Percentiles rank a stretch among this genome's conserved stretches.
phyloP scores from a whole-genome alignment of 1,284 basidiomycete species.

The Ceratobasidium sp. region DNA sequence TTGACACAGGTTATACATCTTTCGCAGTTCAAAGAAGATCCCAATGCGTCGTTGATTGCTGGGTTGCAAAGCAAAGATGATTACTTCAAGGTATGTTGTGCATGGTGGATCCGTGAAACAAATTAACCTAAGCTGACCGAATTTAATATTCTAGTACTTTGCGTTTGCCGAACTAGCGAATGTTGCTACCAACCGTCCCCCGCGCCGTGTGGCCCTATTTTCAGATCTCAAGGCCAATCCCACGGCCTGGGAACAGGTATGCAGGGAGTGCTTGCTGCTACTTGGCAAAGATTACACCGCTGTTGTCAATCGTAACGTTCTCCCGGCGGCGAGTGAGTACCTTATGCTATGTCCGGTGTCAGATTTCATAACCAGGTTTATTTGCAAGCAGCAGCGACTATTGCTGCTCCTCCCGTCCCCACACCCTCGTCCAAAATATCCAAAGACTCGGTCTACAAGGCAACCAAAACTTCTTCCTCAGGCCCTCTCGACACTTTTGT shows the following conservation, averaged over 20 bases:
- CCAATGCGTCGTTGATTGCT: slow-evolving; percentile 35
- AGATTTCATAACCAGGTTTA: not conserved
- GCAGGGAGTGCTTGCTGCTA: slow-evolving; percentile 46
- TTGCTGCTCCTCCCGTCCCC: slow-evolving; percentile 5
- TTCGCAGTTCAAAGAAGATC: slow-evolving; percentile 40
- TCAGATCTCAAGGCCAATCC: slow-evolving; percentile 46
- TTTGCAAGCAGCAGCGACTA: not conserved
- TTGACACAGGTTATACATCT: slow-evolving; percentile 25
- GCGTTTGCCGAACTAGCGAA: slow-evolving; percentile 42
- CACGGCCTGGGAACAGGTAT: slow-evolving; percentile 47
- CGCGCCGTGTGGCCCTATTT: slow-evolving; percentile 40
- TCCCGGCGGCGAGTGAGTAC: not conserved
- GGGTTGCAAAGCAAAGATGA: slow-evolving; percentile 36
- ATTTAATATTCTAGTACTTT: slow-evolving; percentile 18
- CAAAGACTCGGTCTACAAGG: slow-evolving; percentile 24
- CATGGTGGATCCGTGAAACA: not conserved
- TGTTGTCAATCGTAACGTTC: slow-evolving; percentile 40
- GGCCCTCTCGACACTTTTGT: slow-evolving; percentile 32
- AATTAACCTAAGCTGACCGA: not conserved
- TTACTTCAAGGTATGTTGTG: slow-evolving; percentile 30
- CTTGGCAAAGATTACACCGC: slow-evolving; percentile 49
- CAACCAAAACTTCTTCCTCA: not conserved
- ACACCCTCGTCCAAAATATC: slow-evolving; percentile 9
- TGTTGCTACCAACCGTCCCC: slow-evolving; percentile 25
- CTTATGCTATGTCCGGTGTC: not conserved